Percentiles rank a stretch among this genome's conserved stretches.
Conservation (phyloP, 2,329 filamentous ascomycete genomes). For the Fusarium verrucosum region DNA sequence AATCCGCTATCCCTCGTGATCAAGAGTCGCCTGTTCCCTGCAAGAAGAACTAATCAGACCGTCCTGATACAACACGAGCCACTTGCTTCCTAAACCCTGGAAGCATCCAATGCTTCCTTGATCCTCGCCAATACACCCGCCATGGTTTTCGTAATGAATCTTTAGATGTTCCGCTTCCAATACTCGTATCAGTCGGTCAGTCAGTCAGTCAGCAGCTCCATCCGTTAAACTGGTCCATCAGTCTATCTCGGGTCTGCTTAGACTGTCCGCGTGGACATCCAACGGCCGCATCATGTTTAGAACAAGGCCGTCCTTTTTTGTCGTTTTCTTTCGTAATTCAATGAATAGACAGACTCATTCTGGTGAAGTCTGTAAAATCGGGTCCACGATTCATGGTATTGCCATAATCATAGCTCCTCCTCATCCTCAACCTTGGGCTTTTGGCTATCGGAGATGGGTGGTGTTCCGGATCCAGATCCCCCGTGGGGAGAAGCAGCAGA, state of each 20-base stretch:
- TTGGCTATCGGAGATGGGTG: slow-evolving; percentile 34
- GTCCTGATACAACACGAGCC: slow-evolving; percentile 21
- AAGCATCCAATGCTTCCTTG: slow-evolving; percentile 7
- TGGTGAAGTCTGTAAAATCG: neutral
- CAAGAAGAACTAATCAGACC: slow-evolving; percentile 8
- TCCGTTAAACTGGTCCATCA: slow-evolving; percentile 11
- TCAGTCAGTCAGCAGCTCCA: slow-evolving; percentile 7
- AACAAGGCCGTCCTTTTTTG: slow-evolving; percentile 7
- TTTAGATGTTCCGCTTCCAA: slow-evolving; percentile 12
- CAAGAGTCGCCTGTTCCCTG: slow-evolving; percentile 17
- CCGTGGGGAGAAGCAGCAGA: slow-evolving; percentile 40
- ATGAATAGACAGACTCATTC: neutral
- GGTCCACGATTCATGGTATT: neutral
- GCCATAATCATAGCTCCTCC: slow-evolving; percentile 51
- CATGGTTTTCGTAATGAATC: slow-evolving; percentile 19
- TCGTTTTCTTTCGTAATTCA: slow-evolving; percentile 16
- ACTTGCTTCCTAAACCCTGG: slow-evolving; percentile 16
- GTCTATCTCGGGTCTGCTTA: slow-evolving; percentile 33
- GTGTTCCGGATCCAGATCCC: slow-evolving; percentile 31
- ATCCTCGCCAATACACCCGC: slow-evolving; percentile 4
- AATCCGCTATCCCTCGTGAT: slow-evolving; percentile 15
- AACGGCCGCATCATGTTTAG: slow-evolving; percentile 7
- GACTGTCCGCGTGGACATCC: slow-evolving; percentile 20
- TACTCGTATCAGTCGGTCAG: slow-evolving; percentile 7
- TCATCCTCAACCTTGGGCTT: slow-evolving; percentile 49